Evolutionary conservation across 148 eudicot species (phyloP).

Genomic region (Linanthus parryae): DNA sequence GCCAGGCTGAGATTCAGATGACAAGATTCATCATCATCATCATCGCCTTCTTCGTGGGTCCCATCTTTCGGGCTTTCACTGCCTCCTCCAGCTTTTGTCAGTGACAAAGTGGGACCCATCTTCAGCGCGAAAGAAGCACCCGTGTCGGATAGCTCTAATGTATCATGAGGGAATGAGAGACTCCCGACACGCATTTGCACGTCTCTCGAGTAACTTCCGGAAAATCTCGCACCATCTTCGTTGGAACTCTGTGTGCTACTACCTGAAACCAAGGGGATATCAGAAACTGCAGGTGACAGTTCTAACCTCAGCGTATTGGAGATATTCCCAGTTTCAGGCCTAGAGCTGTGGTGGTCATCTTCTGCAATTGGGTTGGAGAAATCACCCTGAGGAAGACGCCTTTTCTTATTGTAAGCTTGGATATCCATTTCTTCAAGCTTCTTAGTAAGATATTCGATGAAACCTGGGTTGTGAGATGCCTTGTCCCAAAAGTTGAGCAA

Average conservation of each 20-base stretch:
- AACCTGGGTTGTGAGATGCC: constrained; percentile 46
- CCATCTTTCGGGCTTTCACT: constrained; percentile 32
- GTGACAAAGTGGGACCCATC: constrained; percentile 47
- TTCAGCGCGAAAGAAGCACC: constrained; percentile 50
- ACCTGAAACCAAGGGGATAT: constrained; percentile 64
- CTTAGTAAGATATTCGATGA: constrained; percentile 56
- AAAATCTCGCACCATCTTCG: constrained; percentile 53
- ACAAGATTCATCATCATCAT: constrained; percentile 52
- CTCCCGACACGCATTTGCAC: constrained; percentile 28
- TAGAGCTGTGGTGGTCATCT: constrained; percentile 42
- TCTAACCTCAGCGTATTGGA: constrained; percentile 66
- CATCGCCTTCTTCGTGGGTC: constrained; percentile 47
- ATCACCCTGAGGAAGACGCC: constrained; percentile 59
- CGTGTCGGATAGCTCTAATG: constrained; percentile 53
- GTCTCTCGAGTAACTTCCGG: constrained; percentile 42
- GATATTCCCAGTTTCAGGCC: constrained; percentile 37
- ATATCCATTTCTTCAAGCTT: constrained; percentile 79
- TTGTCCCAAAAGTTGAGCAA: constrained; percentile 49
- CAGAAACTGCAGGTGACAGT: constrained; percentile 71
- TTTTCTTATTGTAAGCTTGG: constrained; percentile 70
- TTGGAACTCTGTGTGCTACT: constrained; percentile 81
- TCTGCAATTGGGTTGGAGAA: constrained; percentile 30
- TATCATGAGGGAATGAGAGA: constrained; percentile 41
- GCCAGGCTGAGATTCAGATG: constrained; percentile 78
- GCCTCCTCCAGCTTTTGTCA: constrained; percentile 32